Percentiles rank a stretch among this genome's conserved stretches.
Evolutionary conservation across 2,329 filamentous ascomycete species (phyloP).

Genomic region (Xylariaceae sp.): DNA sequence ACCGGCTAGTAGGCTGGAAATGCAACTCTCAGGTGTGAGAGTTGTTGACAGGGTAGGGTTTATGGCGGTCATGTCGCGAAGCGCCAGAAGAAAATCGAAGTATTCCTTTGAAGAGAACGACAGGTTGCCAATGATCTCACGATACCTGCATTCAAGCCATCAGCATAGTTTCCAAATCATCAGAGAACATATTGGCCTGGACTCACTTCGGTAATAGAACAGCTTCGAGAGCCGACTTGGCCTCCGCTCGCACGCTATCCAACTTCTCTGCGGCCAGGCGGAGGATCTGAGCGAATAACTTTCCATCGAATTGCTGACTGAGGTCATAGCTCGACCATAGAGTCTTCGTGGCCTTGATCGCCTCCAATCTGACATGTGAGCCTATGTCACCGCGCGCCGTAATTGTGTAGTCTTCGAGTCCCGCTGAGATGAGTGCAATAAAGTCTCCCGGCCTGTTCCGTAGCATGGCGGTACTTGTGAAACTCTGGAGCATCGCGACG

Average conservation of each 20-base stretch:
- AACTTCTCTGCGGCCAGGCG: conserved; percentile 84
- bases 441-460: conserved; percentile 41
- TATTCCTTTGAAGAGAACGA: conserved; percentile 60
- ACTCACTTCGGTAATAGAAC: conserved; percentile 46
- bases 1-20: conserved; percentile 59
- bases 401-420: conserved; percentile 86
- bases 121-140: conserved; percentile 35
- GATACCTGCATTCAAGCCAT: conserved; percentile 33
- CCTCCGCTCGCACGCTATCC: conserved; percentile 75
- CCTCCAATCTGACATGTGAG: conserved; percentile 78
- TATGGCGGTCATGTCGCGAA: conserved; percentile 40
- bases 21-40: conserved; percentile 39
- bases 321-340: conserved; percentile 43
- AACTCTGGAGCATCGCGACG: conserved; percentile 54
- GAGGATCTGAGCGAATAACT: conserved; percentile 51
- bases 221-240: conserved; percentile 53
- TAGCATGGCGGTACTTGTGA: conserved; percentile 48
- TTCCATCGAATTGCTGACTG: conserved; percentile 28
- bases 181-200: not conserved
- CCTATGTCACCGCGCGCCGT: conserved; percentile 88
- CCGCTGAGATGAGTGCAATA: conserved; percentile 48
- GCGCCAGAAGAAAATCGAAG: conserved; percentile 52
- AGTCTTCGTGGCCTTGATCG: conserved; percentile 70
- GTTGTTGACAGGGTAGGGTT: conserved; percentile 35
- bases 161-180: conserved; percentile 9